Base-by-base conservation (phyloP, 108 stramenopile species). In the Cyclotella distinguenda region DNA sequence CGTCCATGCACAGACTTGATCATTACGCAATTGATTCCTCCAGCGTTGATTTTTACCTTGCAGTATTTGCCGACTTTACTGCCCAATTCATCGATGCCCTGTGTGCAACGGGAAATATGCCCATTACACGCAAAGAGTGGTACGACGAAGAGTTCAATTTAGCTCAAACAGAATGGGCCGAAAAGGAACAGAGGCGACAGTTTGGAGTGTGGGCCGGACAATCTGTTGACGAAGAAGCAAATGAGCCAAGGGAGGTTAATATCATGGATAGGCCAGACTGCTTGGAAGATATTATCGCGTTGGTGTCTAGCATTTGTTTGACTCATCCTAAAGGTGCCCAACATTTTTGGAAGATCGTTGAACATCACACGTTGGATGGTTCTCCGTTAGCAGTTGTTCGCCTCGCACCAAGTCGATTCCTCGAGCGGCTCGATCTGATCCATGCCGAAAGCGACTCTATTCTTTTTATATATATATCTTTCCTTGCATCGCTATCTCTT, bases 181-280 rank as follows among this genome's bases (percentile, higher is more conserved):
- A 89, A 16, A 60, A 76, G 28, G 82, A 84, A 54, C 76, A 86
- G 27, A 31, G 70, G 25, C 75, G 72, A 28, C 79, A 85, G 55
- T 88, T 91, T 58, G 65, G 77, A 16, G 58, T 59, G 11, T 87
- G 79, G 81, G 64, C 75, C 16, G 87, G 87, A 47, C 66, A 51
- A 22, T 26, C 54, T 12, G 49, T 55, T 35, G 64, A 50, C 13
- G 62, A 66, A 30, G 71, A 68, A 18, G 65, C 51, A 42, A 50
- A 12, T n/a, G 83, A 84, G 43, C 84, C 87, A 6, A 32, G 66
- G 15, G 55, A 67, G 27, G 83, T 88, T 34, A 90, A 94, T 79
- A n/a, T 91, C 12, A 71, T 84, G 75, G 60, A 83, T 60, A 74
- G 93, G 12, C 87, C 86, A 8, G 93, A 94, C 61, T 91, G 89